phyloP scores from a whole-genome alignment of 306 rosid species.

The Castanea sativa region DNA sequence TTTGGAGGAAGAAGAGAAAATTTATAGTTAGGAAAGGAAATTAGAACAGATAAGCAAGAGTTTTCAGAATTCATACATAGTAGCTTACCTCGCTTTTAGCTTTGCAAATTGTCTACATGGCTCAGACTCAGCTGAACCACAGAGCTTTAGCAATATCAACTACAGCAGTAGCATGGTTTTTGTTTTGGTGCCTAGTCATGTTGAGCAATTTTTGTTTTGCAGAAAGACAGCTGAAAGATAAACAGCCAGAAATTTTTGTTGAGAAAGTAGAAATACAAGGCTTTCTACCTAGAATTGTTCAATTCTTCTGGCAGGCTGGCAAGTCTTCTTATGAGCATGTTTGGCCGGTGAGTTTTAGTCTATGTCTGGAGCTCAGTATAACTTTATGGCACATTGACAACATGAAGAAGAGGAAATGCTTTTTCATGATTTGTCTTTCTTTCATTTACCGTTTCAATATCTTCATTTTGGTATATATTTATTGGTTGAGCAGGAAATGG shows the following conservation, averaged over 20 bases:
- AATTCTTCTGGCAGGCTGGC: conserved; percentile 56
- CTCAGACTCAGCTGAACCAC: conserved; percentile 22
- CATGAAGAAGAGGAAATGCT: background rate
- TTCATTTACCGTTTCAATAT: background rate
- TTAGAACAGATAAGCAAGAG: background rate
- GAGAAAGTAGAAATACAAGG: conserved; percentile 25
- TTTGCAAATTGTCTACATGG: conserved; percentile 36
- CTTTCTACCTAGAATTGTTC: conserved; percentile 26
- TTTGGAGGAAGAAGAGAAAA: background rate
- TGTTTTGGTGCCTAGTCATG: conserved; percentile 41
- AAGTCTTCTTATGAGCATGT: conserved; percentile 58
- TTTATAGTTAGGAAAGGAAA: background rate
- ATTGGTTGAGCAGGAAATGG: conserved; percentile 63
- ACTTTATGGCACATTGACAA: background rate
- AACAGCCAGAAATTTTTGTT: conserved; percentile 8
- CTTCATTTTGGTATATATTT: conserved; percentile 16
- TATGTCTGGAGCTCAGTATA: background rate
- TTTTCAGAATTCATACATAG: background rate
- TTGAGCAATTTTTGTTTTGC: conserved; percentile 37
- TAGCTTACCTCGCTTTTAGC: conserved; percentile 9
- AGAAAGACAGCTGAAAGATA: conserved; percentile 53
- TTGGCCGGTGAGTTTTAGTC: conserved; percentile 70
- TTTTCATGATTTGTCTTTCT: background rate
- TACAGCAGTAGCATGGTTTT: conserved; percentile 35
- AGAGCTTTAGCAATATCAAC: conserved; percentile 32